phyloP scores from a whole-genome alignment of 768 basidiomycete genomes.

The Cystofilobasidium ferigula region DNA sequence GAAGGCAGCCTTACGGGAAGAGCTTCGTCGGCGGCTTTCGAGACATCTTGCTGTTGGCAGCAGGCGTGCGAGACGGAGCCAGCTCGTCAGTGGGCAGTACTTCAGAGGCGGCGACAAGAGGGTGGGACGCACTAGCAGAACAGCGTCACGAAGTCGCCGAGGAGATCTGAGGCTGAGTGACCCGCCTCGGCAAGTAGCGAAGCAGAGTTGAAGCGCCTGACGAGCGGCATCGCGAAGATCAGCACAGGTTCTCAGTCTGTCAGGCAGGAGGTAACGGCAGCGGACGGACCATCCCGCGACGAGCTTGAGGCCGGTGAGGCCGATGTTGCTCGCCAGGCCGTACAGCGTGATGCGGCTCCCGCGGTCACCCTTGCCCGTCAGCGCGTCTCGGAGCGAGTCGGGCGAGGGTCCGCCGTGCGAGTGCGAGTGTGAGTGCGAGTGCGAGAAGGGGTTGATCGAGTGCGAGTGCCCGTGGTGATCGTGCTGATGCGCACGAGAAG shows the following conservation, averaged over 20 bases:
- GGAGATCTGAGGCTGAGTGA: slow-evolving; percentile 63
- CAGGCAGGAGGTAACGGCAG: not conserved
- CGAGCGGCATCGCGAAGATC: not conserved
- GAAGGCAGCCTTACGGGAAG: slow-evolving; percentile 47
- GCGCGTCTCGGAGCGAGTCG: slow-evolving; percentile 2
- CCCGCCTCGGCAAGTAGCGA: slow-evolving; percentile 86
- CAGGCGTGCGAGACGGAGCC: not conserved
- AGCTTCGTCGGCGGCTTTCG: slow-evolving; percentile 62
- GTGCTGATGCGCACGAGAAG: too few species aligned
- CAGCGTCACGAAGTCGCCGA: slow-evolving; percentile 84
- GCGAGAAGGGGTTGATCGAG: slow-evolving; percentile 5
- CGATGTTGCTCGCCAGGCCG: slow-evolving; percentile 71
- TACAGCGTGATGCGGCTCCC: slow-evolving; percentile 75
- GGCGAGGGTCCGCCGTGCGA: slow-evolving; percentile 17
- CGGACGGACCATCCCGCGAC: slow-evolving; percentile 69
- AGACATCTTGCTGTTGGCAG: slow-evolving; percentile 50
- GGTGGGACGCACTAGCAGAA: slow-evolving; percentile 52
- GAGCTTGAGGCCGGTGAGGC: slow-evolving; percentile 71
- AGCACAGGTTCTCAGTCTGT: too few species aligned
- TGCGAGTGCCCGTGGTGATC: slow-evolving; percentile 1
- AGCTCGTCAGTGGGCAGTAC: not conserved
- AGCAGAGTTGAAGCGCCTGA: slow-evolving; percentile 60
- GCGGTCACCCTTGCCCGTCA: slow-evolving; percentile 47
- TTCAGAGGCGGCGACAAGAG: not conserved
- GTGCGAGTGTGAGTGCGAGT: not conserved